Percentiles rank a stretch among this genome's conserved stretches.
Evolutionary conservation across 2,329 filamentous ascomycete species (phyloP).

Genomic region (Trichoderma citrinoviride): DNA sequence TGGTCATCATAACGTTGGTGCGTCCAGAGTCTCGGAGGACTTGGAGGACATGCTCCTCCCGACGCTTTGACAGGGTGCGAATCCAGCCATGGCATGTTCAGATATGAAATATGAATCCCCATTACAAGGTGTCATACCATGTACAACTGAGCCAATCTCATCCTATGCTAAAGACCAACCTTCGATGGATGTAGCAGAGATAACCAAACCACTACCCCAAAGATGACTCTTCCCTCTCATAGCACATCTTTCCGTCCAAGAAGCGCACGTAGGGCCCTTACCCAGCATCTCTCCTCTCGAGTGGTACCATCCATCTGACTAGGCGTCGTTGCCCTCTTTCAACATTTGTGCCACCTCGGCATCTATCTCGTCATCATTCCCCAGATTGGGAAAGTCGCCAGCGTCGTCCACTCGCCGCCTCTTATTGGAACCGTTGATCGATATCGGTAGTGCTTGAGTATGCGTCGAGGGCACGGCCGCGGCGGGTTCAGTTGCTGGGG

Average conservation of each 20-base stretch:
- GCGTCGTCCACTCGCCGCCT: conserved; percentile 52
- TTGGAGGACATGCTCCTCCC: no score
- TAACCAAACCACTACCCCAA: neutral
- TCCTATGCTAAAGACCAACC: neutral
- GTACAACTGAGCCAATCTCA: neutral
- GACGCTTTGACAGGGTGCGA: no score
- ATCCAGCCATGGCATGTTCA: no score
- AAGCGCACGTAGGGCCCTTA: neutral
- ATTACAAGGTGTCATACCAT: no score
- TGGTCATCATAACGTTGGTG: no score
- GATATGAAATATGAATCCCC: no score
- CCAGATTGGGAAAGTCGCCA: conserved; percentile 54
- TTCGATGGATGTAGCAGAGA: neutral
- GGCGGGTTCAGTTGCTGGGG: conserved; percentile 27
- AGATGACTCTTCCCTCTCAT: neutral
- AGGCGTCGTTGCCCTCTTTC: conserved; percentile 33
- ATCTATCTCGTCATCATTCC: conserved; percentile 54
- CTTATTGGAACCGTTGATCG: conserved; percentile 55
- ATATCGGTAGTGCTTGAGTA: conserved; percentile 46
- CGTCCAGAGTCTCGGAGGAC: no score
- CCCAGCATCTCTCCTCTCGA: neutral
- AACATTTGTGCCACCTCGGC: conserved; percentile 57
- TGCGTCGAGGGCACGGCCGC: conserved; percentile 44
- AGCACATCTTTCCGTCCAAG: neutral
- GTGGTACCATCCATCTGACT: neutral